Percentiles rank a stretch among this genome's conserved stretches.
Evolutionary conservation across 441 rosid genomes (phyloP).

Genomic region (Sinapis alba): DNA sequence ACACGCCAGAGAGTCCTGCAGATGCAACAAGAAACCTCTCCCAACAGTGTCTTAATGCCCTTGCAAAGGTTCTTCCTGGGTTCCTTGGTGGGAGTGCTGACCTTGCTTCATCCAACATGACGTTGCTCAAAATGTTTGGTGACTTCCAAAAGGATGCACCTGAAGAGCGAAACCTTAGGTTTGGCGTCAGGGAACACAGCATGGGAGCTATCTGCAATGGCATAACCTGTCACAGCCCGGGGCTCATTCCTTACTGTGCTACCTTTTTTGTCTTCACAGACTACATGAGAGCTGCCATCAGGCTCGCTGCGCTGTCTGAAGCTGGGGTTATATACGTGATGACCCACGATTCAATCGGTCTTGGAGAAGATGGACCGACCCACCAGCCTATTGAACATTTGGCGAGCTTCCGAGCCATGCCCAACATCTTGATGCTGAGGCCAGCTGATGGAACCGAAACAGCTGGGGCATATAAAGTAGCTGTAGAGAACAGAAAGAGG

Average conservation of each 20-base stretch:
- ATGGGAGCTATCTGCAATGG: slow-evolving; percentile 66
- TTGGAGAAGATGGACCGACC: slow-evolving; percentile 96
- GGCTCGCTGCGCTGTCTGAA: slow-evolving; percentile 55
- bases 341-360: slow-evolving; percentile 97
- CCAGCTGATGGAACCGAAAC: slow-evolving; percentile 96
- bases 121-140: slow-evolving; percentile 53
- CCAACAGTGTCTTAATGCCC: slow-evolving; percentile 58
- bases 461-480: slow-evolving; percentile 83
- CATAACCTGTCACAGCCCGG: slow-evolving; percentile 55
- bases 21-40: slow-evolving; percentile 65
- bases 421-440: slow-evolving; percentile 83
- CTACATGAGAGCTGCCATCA: slow-evolving; percentile 66
- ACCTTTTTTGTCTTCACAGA: slow-evolving; percentile 65
- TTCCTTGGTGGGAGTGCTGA: slow-evolving; percentile 66
- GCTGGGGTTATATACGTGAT: slow-evolving; percentile 67
- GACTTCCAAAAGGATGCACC: slow-evolving; percentile 60
- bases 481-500: slow-evolving; percentile 67
- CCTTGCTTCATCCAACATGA: slow-evolving; percentile 67
- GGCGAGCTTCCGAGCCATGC: slow-evolving; percentile 98
- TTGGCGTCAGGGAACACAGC: slow-evolving; percentile 60
- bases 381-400: slow-evolving; percentile 94
- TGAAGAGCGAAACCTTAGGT: slow-evolving; percentile 55
- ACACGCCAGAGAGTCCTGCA: slow-evolving; percentile 59
- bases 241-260: slow-evolving; percentile 61
- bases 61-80: slow-evolving; percentile 56